Percentiles rank a stretch among this genome's conserved stretches.
Evolutionary conservation across 768 basidiomycete genomes (phyloP).

Genomic region (Boletus rex-veris): DNA sequence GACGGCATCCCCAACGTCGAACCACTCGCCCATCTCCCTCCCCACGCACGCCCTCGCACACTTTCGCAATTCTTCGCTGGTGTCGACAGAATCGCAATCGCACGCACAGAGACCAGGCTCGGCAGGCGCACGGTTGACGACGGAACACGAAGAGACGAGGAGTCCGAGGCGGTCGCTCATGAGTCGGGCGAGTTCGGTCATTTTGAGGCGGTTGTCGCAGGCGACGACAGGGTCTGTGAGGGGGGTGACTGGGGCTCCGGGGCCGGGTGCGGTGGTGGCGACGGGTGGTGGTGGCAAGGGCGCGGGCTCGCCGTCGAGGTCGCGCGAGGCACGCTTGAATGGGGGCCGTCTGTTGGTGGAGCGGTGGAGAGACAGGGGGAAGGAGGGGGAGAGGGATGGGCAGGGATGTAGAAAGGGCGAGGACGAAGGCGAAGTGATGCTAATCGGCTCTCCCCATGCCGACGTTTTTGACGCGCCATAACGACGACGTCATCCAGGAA

Average conservation of each 20-base stretch:
- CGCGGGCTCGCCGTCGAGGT: neutral
- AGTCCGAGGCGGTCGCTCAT: conserved; percentile 17
- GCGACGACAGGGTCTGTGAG: conserved; percentile 8
- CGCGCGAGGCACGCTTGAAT: conserved; percentile 1
- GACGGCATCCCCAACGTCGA: conserved; percentile 9
- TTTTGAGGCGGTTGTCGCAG: conserved; percentile 23
- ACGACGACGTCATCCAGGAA: neutral
- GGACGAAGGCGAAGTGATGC: conserved; percentile 17
- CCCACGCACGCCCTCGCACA: conserved; percentile 2
- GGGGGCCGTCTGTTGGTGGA: neutral
- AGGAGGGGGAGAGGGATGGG: neutral
- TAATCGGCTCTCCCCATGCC: conserved; percentile 12
- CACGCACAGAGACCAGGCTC: conserved; percentile 20
- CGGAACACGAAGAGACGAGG: neutral
- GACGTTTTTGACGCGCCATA: conserved; percentile 6
- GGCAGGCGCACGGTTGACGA: conserved; percentile 21
- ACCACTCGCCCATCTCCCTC: conserved; percentile 15
- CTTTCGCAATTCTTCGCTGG: neutral
- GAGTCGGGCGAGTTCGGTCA: conserved; percentile 27
- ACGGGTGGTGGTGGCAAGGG: no score
- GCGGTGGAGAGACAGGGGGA: neutral
- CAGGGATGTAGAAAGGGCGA: neutral
- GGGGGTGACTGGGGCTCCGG: neutral
- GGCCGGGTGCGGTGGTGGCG: neutral
- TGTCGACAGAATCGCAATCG: neutral